Base-by-base conservation (phyloP, 1,284 basidiomycete species). In the Pascua sp. region DNA sequence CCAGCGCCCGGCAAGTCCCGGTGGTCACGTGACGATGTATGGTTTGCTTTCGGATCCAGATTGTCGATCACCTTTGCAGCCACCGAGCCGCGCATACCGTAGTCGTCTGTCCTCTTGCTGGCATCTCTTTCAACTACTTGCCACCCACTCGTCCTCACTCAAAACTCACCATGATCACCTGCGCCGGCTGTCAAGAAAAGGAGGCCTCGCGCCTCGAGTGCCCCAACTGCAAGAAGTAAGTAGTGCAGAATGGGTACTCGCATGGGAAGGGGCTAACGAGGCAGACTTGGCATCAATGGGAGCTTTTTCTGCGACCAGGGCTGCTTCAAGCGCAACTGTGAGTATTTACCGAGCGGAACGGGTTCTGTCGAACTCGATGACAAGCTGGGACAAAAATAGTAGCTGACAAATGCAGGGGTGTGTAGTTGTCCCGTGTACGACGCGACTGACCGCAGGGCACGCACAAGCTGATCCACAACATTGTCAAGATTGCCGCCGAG, bases 281-380 rank as follows among this genome's bases (percentile, higher is more conserved):
- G 37, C 55, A 77, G 77, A 60, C 64, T 79, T 32, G 76, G 76
- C 24, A 78, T 79, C 53, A 65, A 66, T 11, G 77, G 76, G 18
- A 75, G 72, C 47, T 79, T 75, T 66, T 79, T 78, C 71, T 77
- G 76, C 57, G 76, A 78, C 59, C 78, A 79, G 61, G 71, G 68
- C 41, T 79, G 78, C 61, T 79, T 79, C 70, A 78, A 79, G 68
- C 70, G 68, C 57, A 76, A 67, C 63, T 79, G 78, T 77, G 57
- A 65, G 77, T 66, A n/a, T 16, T 32, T 32, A 32, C 24, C 24
- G 24, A 32, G 24, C 24, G 24, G 24, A 32, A 32, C 4, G 24
- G 24, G 24, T 32, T 4, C 24, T 32, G 24, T 7, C 7, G 24
- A 7, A 32, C 4, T 32, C 39, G 49, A 13, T 47, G 46, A 17